Evolutionary conservation across 2,329 filamentous ascomycete genomes (phyloP).

Genomic region (Ophiostoma fasciatum): DNA sequence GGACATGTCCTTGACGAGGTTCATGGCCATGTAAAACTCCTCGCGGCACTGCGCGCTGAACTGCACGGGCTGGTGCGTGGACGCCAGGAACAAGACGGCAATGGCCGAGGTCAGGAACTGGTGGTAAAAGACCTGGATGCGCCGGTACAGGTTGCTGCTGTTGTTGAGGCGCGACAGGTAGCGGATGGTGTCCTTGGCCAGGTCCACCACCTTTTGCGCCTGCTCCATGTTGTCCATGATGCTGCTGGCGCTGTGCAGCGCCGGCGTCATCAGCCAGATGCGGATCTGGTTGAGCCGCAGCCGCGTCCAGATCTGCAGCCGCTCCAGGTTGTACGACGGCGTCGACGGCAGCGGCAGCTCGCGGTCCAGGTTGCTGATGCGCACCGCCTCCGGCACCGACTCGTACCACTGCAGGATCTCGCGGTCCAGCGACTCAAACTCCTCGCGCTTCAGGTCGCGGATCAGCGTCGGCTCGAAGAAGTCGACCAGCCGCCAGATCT

Average conservation of each 20-base stretch:
- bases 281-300: conserved; percentile 61
- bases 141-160: conserved; percentile 55
- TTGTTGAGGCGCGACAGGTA: conserved; percentile 57
- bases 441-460: conserved; percentile 51
- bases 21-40: conserved; percentile 67
- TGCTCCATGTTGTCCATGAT: conserved; percentile 63
- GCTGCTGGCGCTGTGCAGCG: conserved; percentile 69
- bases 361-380: conserved; percentile 42
- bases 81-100: conserved; percentile 61
- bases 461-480: conserved; percentile 47
- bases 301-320: conserved; percentile 72
- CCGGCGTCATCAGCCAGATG: conserved; percentile 58
- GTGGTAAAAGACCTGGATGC: conserved; percentile 63
- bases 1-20: conserved; percentile 58
- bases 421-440: conserved; percentile 68
- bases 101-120: conserved; percentile 65
- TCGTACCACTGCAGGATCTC: conserved; percentile 82
- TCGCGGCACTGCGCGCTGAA: conserved; percentile 55
- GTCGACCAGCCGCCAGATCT: conserved; percentile 71
- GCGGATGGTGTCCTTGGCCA: conserved; percentile 63
- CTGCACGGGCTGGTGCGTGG: conserved; percentile 56
- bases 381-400: conserved; percentile 47
- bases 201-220: conserved; percentile 58
- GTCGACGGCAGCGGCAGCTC: conserved; percentile 35
- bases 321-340: conserved; percentile 50